These are phyloP conservation scores for Phialocephala subalpina DNA, from an alignment of 2,329 filamentous ascomycete genomes.

Conservation along the genomic window DNA sequence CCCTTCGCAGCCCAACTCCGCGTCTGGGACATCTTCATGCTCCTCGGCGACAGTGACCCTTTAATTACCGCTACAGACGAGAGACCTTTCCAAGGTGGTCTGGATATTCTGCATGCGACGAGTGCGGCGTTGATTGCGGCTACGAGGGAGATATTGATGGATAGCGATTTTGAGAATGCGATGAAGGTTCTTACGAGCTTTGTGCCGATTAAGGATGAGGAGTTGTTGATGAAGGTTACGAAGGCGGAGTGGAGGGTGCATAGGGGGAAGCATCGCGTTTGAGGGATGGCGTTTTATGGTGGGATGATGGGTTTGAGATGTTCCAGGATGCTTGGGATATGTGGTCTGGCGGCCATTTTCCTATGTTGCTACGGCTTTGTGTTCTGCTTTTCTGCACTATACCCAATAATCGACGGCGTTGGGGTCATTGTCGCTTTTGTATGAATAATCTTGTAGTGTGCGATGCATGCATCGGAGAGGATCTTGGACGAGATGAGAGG, in stretches of 20 bases:
- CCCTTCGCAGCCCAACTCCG: constrained; percentile 93
- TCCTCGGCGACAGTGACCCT: constrained; percentile 79
- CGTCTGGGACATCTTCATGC: constrained; percentile 98
- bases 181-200: constrained; percentile 97
- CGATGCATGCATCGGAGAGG: no score
- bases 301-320: no score
- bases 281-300: no score
- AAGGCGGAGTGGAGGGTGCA: constrained; percentile 84
- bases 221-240: constrained; percentile 89
- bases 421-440: no score
- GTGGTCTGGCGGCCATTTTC: no score
- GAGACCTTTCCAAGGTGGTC: constrained; percentile 64
- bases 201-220: constrained; percentile 93
- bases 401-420: no score
- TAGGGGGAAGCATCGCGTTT: constrained; percentile 48
- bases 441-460: no score
- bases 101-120: constrained; percentile 90
- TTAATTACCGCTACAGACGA: constrained; percentile 39
- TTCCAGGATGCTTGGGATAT: no score
- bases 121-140: constrained; percentile 91
- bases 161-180: constrained; percentile 94
- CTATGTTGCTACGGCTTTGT: no score
- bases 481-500: no score
- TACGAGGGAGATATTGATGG: constrained; percentile 85
- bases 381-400: no score